Percentiles rank a stretch among this genome's conserved stretches.
phyloP scores from a whole-genome alignment of 139 green algal genomes.

The Pycnococcus provasolii region DNA sequence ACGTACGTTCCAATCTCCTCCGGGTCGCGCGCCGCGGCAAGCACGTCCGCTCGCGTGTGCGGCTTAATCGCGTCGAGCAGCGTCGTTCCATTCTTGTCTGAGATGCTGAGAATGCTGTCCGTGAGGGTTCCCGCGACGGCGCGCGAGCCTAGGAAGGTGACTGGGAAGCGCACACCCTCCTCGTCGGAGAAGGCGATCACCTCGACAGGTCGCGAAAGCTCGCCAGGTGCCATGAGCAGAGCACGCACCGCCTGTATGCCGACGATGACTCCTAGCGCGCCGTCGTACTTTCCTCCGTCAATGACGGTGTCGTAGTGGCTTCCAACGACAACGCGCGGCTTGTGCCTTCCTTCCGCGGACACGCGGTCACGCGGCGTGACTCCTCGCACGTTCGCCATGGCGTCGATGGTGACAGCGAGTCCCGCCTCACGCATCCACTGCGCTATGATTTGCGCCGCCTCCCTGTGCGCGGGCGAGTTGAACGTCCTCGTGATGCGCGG shows the following conservation, averaged over 20 bases:
- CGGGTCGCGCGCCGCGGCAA: too few species aligned
- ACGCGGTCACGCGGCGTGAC: slow-evolving; percentile 20
- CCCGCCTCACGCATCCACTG: slow-evolving; percentile 61
- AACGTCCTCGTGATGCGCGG: background rate
- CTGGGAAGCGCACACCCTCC: slow-evolving; percentile 81
- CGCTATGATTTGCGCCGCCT: slow-evolving; percentile 10
- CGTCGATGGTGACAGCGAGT: slow-evolving; percentile 58
- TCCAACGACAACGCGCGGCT: slow-evolving; percentile 49
- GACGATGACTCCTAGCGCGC: slow-evolving; percentile 66
- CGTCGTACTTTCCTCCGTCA: slow-evolving; percentile 80
- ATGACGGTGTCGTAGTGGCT: slow-evolving; percentile 88
- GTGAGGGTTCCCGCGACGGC: background rate
- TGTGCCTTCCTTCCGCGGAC: slow-evolving; percentile 6
- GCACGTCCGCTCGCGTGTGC: too few species aligned
- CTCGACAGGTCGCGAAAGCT: slow-evolving; percentile 17
- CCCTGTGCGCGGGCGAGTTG: background rate
- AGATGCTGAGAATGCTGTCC: slow-evolving; percentile 39
- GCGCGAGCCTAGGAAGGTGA: slow-evolving; percentile 68
- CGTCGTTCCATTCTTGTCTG: slow-evolving; percentile 42
- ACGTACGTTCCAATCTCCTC: slow-evolving; percentile 54
- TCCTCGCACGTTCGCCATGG: slow-evolving; percentile 72
- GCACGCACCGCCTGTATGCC: slow-evolving; percentile 45
- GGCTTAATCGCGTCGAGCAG: slow-evolving; percentile 43
- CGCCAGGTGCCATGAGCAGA: slow-evolving; percentile 4
- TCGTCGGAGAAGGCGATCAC: slow-evolving; percentile 85